Conservation (phyloP, 441 rosid species). For the Aquilaria agallochum region DNA sequence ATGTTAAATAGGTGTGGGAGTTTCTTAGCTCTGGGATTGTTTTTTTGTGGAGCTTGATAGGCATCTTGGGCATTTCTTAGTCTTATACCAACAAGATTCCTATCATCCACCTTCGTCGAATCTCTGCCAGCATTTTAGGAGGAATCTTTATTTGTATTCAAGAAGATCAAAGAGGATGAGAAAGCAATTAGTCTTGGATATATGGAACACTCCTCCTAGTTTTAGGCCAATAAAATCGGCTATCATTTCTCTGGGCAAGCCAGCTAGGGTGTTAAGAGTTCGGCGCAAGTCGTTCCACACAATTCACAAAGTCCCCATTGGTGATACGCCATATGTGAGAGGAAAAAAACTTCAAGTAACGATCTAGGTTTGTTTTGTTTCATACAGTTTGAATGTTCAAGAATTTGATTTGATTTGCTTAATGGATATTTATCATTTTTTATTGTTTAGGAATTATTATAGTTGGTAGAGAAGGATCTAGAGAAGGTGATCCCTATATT, state of each 20-base stretch:
- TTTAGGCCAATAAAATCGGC: constrained; percentile 92
- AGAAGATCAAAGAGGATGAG: too few relatives aligned
- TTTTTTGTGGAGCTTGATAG: too few relatives aligned
- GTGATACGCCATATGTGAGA: constrained; percentile 87
- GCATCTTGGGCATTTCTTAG: too few relatives aligned
- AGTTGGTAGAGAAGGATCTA: constrained; percentile 91
- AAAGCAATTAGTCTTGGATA: constrained; percentile 21
- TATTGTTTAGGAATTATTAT: constrained; percentile 12
- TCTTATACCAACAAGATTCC: too few relatives aligned
- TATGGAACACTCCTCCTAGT: constrained; percentile 76
- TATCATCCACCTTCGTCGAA: too few relatives aligned
- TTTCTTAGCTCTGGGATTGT: too few relatives aligned
- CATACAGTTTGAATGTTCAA: constrained; percentile 5
- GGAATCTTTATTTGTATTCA: too few relatives aligned
- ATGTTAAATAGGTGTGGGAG: too few relatives aligned
- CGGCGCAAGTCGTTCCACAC: constrained; percentile 85
- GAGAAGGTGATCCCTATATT: constrained; percentile 84
- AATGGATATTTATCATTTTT: constrained; percentile 11
- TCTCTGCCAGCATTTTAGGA: too few relatives aligned
- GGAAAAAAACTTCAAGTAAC: constrained; percentile 90
- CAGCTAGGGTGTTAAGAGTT: constrained; percentile 58
- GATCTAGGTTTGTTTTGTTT: neutral
- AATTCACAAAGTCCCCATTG: constrained; percentile 82
- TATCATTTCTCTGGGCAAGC: constrained; percentile 88
- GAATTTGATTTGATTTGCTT: neutral